Evolutionary conservation across 2,329 filamentous ascomycete species (phyloP).

Genomic region (Fusarium chuoi): DNA sequence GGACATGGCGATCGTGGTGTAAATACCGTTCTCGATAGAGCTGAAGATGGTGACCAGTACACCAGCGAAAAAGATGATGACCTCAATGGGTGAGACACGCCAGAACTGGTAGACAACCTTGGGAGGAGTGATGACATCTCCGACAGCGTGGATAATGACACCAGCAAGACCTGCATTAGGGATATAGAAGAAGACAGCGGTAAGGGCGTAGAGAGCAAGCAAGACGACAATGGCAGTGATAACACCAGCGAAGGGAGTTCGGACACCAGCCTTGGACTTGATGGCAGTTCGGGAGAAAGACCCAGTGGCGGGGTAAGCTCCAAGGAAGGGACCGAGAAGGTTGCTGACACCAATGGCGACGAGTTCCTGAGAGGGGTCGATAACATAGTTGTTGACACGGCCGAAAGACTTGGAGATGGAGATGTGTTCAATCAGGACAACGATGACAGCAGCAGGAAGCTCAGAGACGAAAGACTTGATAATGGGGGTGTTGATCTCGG

Average conservation of each 20-base stretch:
- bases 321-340: constrained; percentile 79
- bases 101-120: constrained; percentile 89
- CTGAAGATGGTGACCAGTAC: constrained; percentile 85
- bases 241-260: constrained; percentile 86
- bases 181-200: constrained; percentile 89
- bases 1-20: constrained; percentile 79
- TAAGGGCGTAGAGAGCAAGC: constrained; percentile 83
- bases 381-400: constrained; percentile 82
- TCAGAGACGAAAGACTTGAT: constrained; percentile 72
- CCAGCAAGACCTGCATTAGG: constrained; percentile 79
- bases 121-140: constrained; percentile 85
- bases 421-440: constrained; percentile 83
- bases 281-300: constrained; percentile 93
- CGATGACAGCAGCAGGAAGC: constrained; percentile 79
- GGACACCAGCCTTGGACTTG: constrained; percentile 92
- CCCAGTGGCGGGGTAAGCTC: constrained; percentile 86
- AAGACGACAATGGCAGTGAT: constrained; percentile 86
- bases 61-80: constrained; percentile 85
- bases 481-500: constrained; percentile 68
- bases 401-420: constrained; percentile 86
- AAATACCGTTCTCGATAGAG: constrained; percentile 86
- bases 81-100: constrained; percentile 84
- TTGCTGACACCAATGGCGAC: constrained; percentile 82
- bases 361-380: constrained; percentile 82
- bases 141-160: constrained; percentile 91